A percentile compares a stretch with the other conserved stretches of the same genome.
These are phyloP conservation scores for Metroxylon sagu DNA, from an alignment of 176 grass and related monocot species.

Conservation along the genomic window DNA sequence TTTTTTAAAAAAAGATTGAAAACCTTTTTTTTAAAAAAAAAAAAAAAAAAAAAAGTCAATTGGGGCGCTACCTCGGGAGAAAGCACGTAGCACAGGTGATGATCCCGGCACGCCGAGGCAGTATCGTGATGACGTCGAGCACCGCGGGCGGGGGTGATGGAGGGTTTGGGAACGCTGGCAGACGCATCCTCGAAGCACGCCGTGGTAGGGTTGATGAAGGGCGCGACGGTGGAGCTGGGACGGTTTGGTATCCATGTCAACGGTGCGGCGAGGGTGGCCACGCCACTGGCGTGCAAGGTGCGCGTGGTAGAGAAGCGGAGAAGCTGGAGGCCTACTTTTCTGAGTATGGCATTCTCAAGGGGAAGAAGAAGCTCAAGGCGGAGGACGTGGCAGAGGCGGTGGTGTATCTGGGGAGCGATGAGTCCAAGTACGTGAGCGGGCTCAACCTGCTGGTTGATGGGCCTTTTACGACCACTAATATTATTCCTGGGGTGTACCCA, in stretches of 20 bases:
- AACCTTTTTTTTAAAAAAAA: no score
- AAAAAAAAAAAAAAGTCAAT: no score
- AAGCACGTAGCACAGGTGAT: constrained; percentile 4
- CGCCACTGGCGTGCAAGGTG: background rate
- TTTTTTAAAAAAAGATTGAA: no score
- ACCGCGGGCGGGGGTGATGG: background rate
- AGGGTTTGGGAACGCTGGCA: background rate
- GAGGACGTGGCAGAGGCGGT: background rate
- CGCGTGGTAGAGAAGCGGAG: background rate
- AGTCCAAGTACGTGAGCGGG: background rate
- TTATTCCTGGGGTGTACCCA: background rate
- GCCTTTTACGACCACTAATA: background rate
- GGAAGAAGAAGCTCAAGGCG: background rate
- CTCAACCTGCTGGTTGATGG: background rate
- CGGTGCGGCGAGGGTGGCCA: background rate
- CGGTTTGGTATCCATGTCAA: background rate
- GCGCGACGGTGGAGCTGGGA: background rate
- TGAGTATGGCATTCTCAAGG: background rate
- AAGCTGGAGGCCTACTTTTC: background rate
- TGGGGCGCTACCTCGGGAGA: background rate
- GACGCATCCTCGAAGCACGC: constrained; percentile 7
- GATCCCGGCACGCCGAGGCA: background rate
- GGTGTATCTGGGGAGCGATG: no score
- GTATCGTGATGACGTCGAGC: constrained; percentile 10
- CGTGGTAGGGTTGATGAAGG: no score